A percentile compares a stretch with the other conserved stretches of the same genome.
phyloP scores from a whole-genome alignment of 306 rosid species.

The Acacia crassicarpa region DNA sequence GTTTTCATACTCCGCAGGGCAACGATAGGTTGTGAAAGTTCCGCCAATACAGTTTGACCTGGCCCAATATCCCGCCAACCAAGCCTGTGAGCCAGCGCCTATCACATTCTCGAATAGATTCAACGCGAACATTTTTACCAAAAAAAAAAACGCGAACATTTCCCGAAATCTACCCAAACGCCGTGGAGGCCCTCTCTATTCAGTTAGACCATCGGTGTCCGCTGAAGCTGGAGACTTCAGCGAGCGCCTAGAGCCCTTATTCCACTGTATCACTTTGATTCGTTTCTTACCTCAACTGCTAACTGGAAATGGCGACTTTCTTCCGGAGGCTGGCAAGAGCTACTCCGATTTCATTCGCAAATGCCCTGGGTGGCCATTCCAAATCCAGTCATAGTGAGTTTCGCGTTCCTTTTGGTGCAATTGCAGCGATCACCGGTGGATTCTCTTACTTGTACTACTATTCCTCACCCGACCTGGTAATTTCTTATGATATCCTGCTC shows the following conservation, averaged over 20 bases:
- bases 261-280: not conserved
- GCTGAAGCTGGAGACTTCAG: not conserved
- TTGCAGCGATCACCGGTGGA: conserved; percentile 88
- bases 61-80: not conserved
- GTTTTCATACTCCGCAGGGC: not conserved
- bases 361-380: conserved; percentile 45
- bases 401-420: conserved; percentile 63
- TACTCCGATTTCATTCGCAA: conserved; percentile 54
- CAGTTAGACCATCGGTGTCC: not conserved
- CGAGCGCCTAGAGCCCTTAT: not conserved
- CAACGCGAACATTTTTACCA: not conserved
- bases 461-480: conserved; percentile 69
- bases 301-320: conserved; percentile 64
- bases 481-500: not conserved
- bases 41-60: not conserved
- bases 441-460: conserved; percentile 62
- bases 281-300: conserved; percentile 1
- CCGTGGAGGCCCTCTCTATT: not conserved
- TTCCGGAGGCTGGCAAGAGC: conserved; percentile 60
- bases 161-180: not conserved
- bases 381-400: conserved; percentile 40
- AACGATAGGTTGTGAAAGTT: not conserved
- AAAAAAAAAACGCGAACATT: not conserved
- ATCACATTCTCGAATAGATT: not conserved
- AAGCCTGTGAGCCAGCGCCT: not conserved